phyloP scores from a whole-genome alignment of 176 grass and related monocot species.

The Otatea glauca region DNA sequence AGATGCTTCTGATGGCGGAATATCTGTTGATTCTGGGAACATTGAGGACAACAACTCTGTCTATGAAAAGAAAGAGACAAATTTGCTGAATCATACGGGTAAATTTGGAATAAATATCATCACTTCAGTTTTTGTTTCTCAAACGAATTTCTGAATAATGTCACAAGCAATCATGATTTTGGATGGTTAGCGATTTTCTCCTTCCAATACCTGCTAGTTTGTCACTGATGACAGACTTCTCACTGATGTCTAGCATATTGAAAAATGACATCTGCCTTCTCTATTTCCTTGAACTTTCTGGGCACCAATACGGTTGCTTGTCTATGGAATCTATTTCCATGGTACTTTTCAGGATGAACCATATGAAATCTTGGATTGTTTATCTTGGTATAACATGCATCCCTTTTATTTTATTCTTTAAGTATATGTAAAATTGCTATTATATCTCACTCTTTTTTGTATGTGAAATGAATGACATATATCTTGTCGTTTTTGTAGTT shows the following conservation, averaged over 20 bases:
- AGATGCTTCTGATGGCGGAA: conserved; percentile 44
- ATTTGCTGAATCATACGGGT: conserved; percentile 50
- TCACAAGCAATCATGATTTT: conserved; percentile 12
- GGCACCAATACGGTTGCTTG: not conserved
- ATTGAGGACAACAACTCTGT: conserved; percentile 25
- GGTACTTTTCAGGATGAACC: conserved; percentile 5
- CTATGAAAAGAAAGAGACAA: conserved; percentile 36
- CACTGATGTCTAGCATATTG: conserved; percentile 1
- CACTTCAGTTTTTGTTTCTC: conserved; percentile 11
- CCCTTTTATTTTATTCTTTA: not conserved
- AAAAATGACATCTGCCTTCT: not conserved
- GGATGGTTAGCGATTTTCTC: conserved; percentile 3
- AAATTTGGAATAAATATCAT: conserved; percentile 22
- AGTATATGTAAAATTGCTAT: not conserved
- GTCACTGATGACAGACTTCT: conserved; percentile 12
- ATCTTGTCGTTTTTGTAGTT: conserved; percentile 12
- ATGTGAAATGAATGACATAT: conserved; percentile 10
- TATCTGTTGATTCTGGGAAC: conserved; percentile 25
- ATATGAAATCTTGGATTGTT: conserved; percentile 32
- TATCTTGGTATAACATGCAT: conserved; percentile 10
- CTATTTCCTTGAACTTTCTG: conserved; percentile 25
- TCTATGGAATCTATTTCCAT: not conserved
- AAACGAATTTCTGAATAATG: conserved; percentile 24
- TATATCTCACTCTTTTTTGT: not conserved
- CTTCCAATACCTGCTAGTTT: conserved; percentile 32